Conservation (phyloP, 768 basidiomycete species). For the Suillus cothurnatus region DNA sequence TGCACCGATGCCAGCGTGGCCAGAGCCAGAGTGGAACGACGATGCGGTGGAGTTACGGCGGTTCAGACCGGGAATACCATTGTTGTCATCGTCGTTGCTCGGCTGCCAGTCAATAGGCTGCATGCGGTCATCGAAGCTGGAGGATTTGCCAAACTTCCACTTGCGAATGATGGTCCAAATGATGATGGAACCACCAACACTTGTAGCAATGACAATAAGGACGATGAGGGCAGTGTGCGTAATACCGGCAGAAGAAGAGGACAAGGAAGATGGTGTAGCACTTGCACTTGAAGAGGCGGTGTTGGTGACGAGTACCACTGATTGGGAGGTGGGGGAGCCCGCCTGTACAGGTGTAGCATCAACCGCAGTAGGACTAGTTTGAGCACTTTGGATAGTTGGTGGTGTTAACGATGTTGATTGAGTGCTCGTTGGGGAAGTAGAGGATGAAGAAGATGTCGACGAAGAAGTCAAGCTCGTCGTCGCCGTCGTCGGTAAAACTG, state of each 20-base stretch:
- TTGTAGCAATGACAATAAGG: conserved; percentile 70
- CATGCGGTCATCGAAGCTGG: conserved; percentile 81
- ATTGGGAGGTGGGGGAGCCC: conserved; percentile 59
- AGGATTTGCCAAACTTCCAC: conserved; percentile 85
- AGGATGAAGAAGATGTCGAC: conserved; percentile 17
- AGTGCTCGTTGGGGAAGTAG: conserved; percentile 16
- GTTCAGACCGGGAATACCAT: conserved; percentile 47
- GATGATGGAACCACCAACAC: conserved; percentile 66
- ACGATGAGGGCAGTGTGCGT: conserved; percentile 52
- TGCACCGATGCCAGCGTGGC: conserved; percentile 28
- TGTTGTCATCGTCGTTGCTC: conserved; percentile 45
- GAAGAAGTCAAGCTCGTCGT: conserved; percentile 18
- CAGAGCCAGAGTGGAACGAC: conserved; percentile 64
- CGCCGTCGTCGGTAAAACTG: conserved; percentile 16
- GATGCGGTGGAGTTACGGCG: conserved; percentile 60
- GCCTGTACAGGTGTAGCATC: conserved; percentile 37
- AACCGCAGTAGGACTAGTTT: conserved; percentile 24
- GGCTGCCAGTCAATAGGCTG: conserved; percentile 90
- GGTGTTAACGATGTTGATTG: conserved; percentile 17
- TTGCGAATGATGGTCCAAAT: conserved; percentile 92
- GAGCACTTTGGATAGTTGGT: conserved; percentile 12
- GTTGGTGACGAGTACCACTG: conserved; percentile 23
- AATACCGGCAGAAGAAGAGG: conserved; percentile 38
- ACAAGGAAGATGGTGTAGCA: conserved; percentile 23
- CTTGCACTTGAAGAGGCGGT: conserved; percentile 21